phyloP scores from a whole-genome alignment of 176 grass and related monocot genomes.

The Thalia dealbata region DNA sequence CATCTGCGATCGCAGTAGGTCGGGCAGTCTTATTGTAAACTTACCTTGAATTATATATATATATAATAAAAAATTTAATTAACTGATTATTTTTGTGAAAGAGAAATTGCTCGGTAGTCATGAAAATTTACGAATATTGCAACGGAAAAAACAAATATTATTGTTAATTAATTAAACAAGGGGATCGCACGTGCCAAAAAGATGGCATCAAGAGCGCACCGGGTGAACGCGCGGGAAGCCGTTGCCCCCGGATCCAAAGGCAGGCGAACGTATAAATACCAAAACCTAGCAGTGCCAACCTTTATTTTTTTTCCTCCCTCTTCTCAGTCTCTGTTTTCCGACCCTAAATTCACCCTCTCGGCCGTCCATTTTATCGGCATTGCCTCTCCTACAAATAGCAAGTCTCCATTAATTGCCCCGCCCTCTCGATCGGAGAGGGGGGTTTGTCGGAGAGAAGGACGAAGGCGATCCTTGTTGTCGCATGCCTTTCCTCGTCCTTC shows the following conservation, averaged over 20 bases:
- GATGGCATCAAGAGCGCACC: neutral
- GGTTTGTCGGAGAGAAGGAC: constrained; percentile 17
- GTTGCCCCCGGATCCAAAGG: neutral
- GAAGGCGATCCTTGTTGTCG: neutral
- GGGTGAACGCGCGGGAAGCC: neutral
- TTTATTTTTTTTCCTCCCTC: neutral
- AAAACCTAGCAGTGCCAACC: neutral
- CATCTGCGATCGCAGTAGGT: constrained; percentile 43
- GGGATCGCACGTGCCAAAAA: neutral
- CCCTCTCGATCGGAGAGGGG: neutral
- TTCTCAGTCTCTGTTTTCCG: too few species aligned
- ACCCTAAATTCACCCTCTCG: neutral
- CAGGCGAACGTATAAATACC: neutral
- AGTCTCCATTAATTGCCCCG: too few species aligned
- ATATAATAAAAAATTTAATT: too few species aligned
- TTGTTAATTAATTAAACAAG: too few species aligned
- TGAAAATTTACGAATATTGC: too few species aligned
- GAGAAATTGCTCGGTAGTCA: too few species aligned
- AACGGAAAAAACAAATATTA: too few species aligned
- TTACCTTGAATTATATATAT: constrained; percentile 16
- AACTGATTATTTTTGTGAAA: too few species aligned
- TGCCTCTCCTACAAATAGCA: neutral
- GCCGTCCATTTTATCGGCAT: neutral
- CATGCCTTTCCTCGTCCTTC: constrained; percentile 10
- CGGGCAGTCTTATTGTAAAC: constrained; percentile 49